Evolutionary conservation across 306 rosid species (phyloP).

Genomic region (Adenanthera pavonina): DNA sequence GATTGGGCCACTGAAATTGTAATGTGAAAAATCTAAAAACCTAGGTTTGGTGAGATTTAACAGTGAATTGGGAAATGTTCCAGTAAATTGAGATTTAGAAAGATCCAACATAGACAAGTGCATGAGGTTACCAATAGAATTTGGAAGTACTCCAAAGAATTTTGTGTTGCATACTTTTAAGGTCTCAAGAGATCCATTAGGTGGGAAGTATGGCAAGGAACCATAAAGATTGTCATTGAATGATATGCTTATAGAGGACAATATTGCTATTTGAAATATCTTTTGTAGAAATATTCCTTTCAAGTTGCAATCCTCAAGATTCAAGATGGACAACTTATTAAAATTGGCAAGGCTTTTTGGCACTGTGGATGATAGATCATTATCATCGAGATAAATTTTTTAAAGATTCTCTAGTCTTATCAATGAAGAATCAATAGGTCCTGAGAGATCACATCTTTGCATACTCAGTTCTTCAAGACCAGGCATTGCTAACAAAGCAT

Average conservation of each 20-base stretch:
- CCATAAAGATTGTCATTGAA: too few relatives aligned
- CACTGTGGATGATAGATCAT: conserved; percentile 18
- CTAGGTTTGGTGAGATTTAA: neutral
- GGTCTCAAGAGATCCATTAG: too few relatives aligned
- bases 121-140: neutral
- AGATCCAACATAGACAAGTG: neutral
- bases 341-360: conserved; percentile 32
- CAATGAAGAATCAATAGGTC: conserved; percentile 28
- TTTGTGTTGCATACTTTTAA: too few relatives aligned
- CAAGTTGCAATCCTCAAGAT: neutral
- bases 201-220: too few relatives aligned
- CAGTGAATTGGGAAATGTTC: neutral
- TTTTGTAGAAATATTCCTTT: conserved; percentile 34
- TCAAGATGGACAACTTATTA: neutral
- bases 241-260: too few relatives aligned
- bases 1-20: neutral
- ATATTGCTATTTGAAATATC: conserved; percentile 23
- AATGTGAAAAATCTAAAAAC: neutral
- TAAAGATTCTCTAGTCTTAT: neutral
- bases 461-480: conserved; percentile 34
- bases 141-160: too few relatives aligned
- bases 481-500: conserved; percentile 14
- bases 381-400: neutral
- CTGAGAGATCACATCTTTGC: neutral
- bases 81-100: neutral